Evolutionary conservation across 805 yeast genomes (phyloP).

Genomic region (Suhomyces tanzawaensis): DNA sequence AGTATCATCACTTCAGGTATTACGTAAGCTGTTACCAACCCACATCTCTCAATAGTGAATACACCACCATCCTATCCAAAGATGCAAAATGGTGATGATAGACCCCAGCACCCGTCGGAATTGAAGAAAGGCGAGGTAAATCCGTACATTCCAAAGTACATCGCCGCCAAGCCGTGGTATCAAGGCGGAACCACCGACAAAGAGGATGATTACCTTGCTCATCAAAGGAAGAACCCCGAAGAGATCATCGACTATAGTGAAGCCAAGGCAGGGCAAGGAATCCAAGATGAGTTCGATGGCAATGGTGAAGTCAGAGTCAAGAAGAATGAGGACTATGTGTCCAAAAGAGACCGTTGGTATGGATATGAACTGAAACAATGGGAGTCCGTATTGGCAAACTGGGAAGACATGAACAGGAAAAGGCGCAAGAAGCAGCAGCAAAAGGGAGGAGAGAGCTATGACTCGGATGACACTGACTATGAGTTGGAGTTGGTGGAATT

Average conservation of each 20-base stretch:
- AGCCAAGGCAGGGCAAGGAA: slow-evolving; percentile 57
- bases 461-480: slow-evolving; percentile 39
- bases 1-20: too few relatives aligned
- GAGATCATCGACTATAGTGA: slow-evolving; percentile 45
- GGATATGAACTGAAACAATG: slow-evolving; percentile 71
- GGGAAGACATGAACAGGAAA: slow-evolving; percentile 38
- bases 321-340: slow-evolving; percentile 54
- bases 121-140: slow-evolving; percentile 16
- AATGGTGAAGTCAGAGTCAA: slow-evolving; percentile 12
- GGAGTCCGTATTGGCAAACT: slow-evolving; percentile 45
- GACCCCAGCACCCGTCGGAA: slow-evolving; percentile 4
- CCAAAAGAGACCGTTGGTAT: slow-evolving; percentile 77
- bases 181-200: background rate
- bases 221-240: slow-evolving; percentile 50
- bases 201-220: slow-evolving; percentile 48
- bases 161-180: slow-evolving; percentile 41
- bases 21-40: too few relatives aligned
- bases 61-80: too few relatives aligned
- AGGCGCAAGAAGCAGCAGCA: slow-evolving; percentile 4
- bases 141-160: slow-evolving; percentile 41
- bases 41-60: too few relatives aligned
- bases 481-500: slow-evolving; percentile 40
- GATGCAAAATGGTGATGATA: too few relatives aligned
- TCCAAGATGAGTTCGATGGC: slow-evolving; percentile 41
- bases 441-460: slow-evolving; percentile 14